Evolutionary conservation across 108 stramenopile species (phyloP), one percentile per base, ranked within the genome.

Genomic region (Pseudonitzschia multistriata): DNA sequence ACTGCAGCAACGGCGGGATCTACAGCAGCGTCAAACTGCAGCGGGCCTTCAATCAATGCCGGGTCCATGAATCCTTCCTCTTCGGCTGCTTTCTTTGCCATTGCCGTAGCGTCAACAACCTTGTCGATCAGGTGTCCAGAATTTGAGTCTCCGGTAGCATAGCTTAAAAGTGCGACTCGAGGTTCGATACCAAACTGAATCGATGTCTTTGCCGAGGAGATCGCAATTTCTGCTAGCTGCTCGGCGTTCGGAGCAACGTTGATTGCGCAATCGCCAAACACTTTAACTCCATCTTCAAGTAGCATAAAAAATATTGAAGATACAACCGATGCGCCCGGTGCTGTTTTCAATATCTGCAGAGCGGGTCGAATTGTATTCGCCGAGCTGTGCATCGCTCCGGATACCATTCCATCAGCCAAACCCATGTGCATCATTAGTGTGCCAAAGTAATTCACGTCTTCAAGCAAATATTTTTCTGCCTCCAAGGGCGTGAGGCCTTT

Each of bases 221-320:
- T 14, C 21, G 82, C 82, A 62, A 82, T 83, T 61, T 77, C 67
- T 19, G 82, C 78, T 24, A 83, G 71, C 52, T 83, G 65, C 1
- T 68, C 74, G 19, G 82, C 74, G 39, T 55, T 69, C 1, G 82
- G 82, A 59, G 75, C 75, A 3, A 73, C 67, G 68, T 79, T 79
- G 61, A 83, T 68, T 2, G 79, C 82, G 49, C 82, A 83, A 52
- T 83, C 82, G 56, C 75, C 78, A 47, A 72, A 82, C 0, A 77
- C 50, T 22, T 76, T 27, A 1, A 79, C 81, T 40, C 72, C 66
- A 56, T 76, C 73, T 1, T 55, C 64, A 5, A 78, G 70, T 21
- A 69, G 71, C 81, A 82, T 82, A 74, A 82, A 79, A 36, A 82
- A 76, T 14, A 73, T 57, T 2, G 76, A 78, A 17, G 76, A 78